Percentiles rank a stretch among this genome's conserved stretches.
These are phyloP conservation scores for Aspergillus sojae DNA, from an alignment of 2,329 filamentous ascomycete genomes.

Conservation along the genomic window DNA sequence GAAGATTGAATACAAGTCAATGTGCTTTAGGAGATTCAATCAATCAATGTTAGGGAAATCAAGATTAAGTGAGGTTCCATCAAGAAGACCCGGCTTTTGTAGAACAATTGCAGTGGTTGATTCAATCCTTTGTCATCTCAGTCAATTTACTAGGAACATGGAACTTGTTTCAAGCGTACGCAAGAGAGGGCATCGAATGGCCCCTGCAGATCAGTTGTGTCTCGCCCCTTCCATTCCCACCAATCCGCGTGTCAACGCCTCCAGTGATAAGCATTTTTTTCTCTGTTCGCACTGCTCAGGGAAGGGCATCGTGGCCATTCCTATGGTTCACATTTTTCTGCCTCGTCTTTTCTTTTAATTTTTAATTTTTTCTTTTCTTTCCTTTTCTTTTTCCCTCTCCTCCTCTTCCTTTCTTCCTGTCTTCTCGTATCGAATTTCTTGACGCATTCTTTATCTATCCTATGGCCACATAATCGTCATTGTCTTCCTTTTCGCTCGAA, in stretches of 20 bases:
- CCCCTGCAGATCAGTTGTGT: conserved; percentile 10
- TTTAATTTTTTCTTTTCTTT: conserved; percentile 5
- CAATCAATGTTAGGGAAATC: neutral
- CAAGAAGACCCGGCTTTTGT: too few species aligned
- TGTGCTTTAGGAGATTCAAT: neutral
- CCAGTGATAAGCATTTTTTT: conserved; percentile 4
- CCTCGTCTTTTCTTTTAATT: neutral
- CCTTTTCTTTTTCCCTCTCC: conserved; percentile 9
- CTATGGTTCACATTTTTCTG: conserved; percentile 7
- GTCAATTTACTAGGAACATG: conserved; percentile 2
- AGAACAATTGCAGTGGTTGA: neutral
- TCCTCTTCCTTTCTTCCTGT: conserved; percentile 6
- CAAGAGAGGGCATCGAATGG: neutral
- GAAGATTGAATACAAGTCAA: too few species aligned
- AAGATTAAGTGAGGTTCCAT: neutral
- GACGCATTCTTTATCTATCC: neutral
- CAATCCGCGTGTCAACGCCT: conserved; percentile 6
- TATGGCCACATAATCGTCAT: neutral
- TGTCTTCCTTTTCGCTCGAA: conserved; percentile 2
- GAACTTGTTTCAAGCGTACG: neutral
- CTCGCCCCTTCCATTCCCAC: conserved; percentile 8
- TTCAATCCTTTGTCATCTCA: neutral
- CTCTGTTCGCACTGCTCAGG: neutral
- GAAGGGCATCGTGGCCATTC: conserved; percentile 8
- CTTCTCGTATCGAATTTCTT: neutral